Conservation (phyloP, 2,329 filamentous ascomycete genomes). For the Aspergillus awamori region DNA sequence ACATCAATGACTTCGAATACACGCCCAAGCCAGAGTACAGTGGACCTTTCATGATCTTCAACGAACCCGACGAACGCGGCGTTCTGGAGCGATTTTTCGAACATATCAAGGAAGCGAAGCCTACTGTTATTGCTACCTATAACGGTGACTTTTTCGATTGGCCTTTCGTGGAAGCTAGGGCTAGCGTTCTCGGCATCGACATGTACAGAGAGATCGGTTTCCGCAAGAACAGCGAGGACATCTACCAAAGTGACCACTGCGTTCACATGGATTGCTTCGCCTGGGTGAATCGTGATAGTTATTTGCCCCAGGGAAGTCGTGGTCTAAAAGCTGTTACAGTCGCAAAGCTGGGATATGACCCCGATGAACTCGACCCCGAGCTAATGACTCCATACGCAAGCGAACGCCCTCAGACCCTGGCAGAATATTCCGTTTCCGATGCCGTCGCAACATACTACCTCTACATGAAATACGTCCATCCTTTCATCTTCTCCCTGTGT, state of each 20-base stretch:
- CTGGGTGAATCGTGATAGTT: slow-evolving; percentile 98
- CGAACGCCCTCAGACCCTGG: slow-evolving; percentile 89
- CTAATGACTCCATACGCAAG: slow-evolving; percentile 88
- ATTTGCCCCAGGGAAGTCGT: slow-evolving; percentile 93
- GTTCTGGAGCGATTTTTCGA: slow-evolving; percentile 90
- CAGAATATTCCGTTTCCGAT: slow-evolving; percentile 98
- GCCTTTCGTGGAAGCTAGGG: slow-evolving; percentile 94
- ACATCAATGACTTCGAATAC: slow-evolving; percentile 97
- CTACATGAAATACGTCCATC: slow-evolving; percentile 99
- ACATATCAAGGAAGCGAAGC: slow-evolving; percentile 90
- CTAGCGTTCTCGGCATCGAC: slow-evolving; percentile 92
- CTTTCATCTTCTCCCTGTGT: slow-evolving; percentile 97
- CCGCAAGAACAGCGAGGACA: slow-evolving; percentile 90
- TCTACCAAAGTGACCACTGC: slow-evolving; percentile 94
- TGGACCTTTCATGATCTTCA: slow-evolving; percentile 96
- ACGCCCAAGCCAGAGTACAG: slow-evolving; percentile 96
- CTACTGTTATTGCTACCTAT: slow-evolving; percentile 98
- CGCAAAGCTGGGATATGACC: slow-evolving; percentile 96
- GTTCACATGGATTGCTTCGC: slow-evolving; percentile 99
- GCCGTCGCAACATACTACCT: slow-evolving; percentile 98
- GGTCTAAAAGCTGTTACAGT: slow-evolving; percentile 97
- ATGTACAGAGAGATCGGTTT: slow-evolving; percentile 99
- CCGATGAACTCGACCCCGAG: slow-evolving; percentile 95
- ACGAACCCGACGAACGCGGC: slow-evolving; percentile 89
- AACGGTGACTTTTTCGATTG: slow-evolving; percentile 99